phyloP scores from a whole-genome alignment of 441 rosid genomes.

The Adansonia grandidieri region DNA sequence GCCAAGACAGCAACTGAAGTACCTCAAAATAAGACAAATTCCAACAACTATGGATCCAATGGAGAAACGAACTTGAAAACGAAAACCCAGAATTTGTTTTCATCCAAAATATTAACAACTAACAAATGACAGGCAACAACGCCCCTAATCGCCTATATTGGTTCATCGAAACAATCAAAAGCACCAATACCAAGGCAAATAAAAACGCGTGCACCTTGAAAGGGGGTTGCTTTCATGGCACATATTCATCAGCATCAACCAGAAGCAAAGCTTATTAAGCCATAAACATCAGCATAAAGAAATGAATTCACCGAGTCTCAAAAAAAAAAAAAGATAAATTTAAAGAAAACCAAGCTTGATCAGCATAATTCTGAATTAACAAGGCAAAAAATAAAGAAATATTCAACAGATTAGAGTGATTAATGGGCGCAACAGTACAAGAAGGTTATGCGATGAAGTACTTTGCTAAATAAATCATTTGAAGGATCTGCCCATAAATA shows the following conservation, averaged over 20 bases:
- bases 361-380: conserved; percentile 7
- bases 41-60: background rate
- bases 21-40: conserved; percentile 27
- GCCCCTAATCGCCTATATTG: background rate
- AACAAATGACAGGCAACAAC: conserved; percentile 11
- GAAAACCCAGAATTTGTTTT: conserved; percentile 17
- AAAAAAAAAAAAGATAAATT: background rate
- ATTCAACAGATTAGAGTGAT: conserved; percentile 20
- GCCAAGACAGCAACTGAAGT: conserved; percentile 25
- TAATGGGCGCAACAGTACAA: conserved; percentile 50
- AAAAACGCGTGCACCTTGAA: background rate
- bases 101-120: background rate
- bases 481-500: conserved; percentile 41
- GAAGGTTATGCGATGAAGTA: conserved; percentile 36
- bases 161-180: conserved; percentile 19
- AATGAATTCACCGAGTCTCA: background rate
- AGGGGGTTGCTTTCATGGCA: conserved; percentile 45
- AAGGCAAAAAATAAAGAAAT: background rate
- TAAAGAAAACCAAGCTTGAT: conserved; percentile 27
- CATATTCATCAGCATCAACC: conserved; percentile 47
- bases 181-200: background rate
- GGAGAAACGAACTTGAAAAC: background rate
- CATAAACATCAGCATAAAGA: background rate
- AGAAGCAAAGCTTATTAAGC: conserved; percentile 33
- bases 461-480: conserved; percentile 40